A percentile compares a stretch with the other conserved stretches of the same genome.
These are phyloP conservation scores for Phytopythium boreale DNA, from an alignment of 352 stramenopile genomes.

Conservation along the genomic window DNA sequence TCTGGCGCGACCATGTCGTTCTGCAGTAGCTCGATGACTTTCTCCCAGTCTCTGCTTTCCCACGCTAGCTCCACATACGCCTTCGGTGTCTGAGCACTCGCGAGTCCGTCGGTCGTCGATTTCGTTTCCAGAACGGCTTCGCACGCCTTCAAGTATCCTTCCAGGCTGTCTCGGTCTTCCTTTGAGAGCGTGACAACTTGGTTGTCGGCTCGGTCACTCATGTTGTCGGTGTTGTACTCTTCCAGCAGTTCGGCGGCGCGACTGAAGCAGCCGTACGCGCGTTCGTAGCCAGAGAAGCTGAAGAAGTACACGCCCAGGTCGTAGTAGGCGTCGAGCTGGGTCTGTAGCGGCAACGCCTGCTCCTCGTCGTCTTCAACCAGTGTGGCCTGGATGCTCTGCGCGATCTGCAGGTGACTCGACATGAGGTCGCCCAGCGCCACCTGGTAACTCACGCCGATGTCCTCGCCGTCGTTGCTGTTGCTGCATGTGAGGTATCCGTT, in stretches of 20 bases:
- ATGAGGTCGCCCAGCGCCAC: conserved; percentile 66
- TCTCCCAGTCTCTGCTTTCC: conserved; percentile 46
- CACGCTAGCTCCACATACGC: conserved; percentile 44
- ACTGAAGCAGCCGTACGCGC: conserved; percentile 74
- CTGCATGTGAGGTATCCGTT: conserved; percentile 70
- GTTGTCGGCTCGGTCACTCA: neutral
- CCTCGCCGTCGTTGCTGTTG: conserved; percentile 61
- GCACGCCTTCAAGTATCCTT: conserved; percentile 72
- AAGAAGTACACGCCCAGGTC: conserved; percentile 77
- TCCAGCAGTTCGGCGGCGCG: conserved; percentile 55
- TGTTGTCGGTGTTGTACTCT: conserved; percentile 19
- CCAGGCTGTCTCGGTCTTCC: conserved; percentile 35
- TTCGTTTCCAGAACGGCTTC: conserved; percentile 59
- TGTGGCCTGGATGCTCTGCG: conserved; percentile 53
- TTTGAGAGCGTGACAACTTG: conserved; percentile 12
- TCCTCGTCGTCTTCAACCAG: conserved; percentile 45
- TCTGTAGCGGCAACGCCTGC: conserved; percentile 32
- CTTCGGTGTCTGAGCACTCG: conserved; percentile 29
- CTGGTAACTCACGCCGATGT: conserved; percentile 60
- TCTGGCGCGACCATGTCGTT: conserved; percentile 38
- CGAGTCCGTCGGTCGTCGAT: conserved; percentile 29
- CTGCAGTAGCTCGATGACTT: conserved; percentile 42
- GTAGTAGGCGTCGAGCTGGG: conserved; percentile 59
- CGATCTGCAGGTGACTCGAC: conserved; percentile 52
- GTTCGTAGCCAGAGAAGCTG: conserved; percentile 70